Evolutionary conservation across 192 early-diverging fungal species (phyloP).

Genomic region (Oehlia diaphana): DNA sequence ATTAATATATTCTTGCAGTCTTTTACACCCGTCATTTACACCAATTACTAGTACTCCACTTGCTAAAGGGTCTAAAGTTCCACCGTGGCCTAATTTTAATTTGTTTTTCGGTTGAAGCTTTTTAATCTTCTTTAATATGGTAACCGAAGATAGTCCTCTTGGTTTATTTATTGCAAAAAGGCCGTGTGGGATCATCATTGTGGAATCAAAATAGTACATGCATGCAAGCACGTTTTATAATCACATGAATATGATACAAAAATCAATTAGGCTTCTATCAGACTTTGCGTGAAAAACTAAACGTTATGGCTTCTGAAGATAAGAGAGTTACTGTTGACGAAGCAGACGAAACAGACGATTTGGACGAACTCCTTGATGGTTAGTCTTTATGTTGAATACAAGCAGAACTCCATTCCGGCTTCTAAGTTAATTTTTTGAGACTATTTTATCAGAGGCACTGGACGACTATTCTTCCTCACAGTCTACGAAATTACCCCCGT

Average conservation of each 20-base stretch:
- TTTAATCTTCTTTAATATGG: background rate
- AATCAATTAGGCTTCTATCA: no score
- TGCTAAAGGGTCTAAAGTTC: constrained; percentile 58
- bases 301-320: constrained; percentile 12
- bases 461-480: constrained; percentile 62
- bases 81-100: constrained; percentile 59
- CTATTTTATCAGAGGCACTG: constrained; percentile 57
- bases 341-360: constrained; percentile 64
- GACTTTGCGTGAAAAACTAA: no score
- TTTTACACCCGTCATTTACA: constrained; percentile 56
- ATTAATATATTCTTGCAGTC: constrained; percentile 41
- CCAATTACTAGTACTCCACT: constrained; percentile 58
- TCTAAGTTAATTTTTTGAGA: background rate
- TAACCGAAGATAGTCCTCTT: background rate
- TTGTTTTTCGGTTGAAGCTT: background rate
- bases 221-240: no score
- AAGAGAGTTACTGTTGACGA: constrained; percentile 47
- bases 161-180: constrained; percentile 16
- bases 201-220: background rate
- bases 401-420: background rate
- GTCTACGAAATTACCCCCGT: constrained; percentile 24
- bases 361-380: constrained; percentile 71
- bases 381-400: constrained; percentile 14
- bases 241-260: no score
- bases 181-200: background rate